These are phyloP conservation scores for Fusarium chlamydosporum DNA, from an alignment of 2,329 filamentous ascomycete species.

Conservation along the genomic window DNA sequence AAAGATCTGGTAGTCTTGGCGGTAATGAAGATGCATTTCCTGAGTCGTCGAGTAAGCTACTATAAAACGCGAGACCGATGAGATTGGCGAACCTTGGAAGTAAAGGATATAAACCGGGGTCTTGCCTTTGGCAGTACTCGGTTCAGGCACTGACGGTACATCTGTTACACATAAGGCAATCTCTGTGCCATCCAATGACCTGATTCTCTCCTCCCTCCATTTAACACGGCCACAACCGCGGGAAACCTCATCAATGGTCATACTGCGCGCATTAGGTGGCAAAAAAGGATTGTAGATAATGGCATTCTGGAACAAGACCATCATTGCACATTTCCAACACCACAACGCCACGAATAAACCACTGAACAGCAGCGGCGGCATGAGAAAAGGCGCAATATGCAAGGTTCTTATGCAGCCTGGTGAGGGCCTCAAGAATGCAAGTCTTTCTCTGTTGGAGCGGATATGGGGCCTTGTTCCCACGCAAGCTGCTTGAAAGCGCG, in stretches of 20 bases:
- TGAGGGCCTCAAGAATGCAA: slow-evolving; percentile 22
- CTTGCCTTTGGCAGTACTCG: slow-evolving; percentile 6
- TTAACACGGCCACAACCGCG: slow-evolving; percentile 70
- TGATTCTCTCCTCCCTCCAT: slow-evolving; percentile 76
- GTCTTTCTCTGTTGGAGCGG: slow-evolving; percentile 25
- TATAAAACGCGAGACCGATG: not conserved
- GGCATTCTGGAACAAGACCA: slow-evolving; percentile 83
- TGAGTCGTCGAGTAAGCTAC: slow-evolving; percentile 49
- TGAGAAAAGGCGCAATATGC: slow-evolving; percentile 60
- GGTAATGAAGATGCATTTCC: slow-evolving; percentile 73
- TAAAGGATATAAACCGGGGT: slow-evolving; percentile 63
- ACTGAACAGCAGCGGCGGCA: slow-evolving; percentile 76
- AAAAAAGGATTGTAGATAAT: slow-evolving; percentile 86
- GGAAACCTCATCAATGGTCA: slow-evolving; percentile 76
- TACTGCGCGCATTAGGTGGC: slow-evolving; percentile 77
- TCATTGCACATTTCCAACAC: slow-evolving; percentile 78
- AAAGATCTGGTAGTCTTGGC: slow-evolving; percentile 69
- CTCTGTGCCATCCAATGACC: slow-evolving; percentile 74
- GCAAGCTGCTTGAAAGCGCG: slow-evolving; percentile 36
- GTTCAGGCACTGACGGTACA: slow-evolving; percentile 43
- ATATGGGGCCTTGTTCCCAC: slow-evolving; percentile 19
- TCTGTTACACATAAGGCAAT: slow-evolving; percentile 72
- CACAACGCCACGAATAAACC: slow-evolving; percentile 76
- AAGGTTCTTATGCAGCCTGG: slow-evolving; percentile 45
- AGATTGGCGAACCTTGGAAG: slow-evolving; percentile 46